Base-by-base conservation (phyloP, 768 basidiomycete genomes). In the Leccinum olivaceopallidum region DNA sequence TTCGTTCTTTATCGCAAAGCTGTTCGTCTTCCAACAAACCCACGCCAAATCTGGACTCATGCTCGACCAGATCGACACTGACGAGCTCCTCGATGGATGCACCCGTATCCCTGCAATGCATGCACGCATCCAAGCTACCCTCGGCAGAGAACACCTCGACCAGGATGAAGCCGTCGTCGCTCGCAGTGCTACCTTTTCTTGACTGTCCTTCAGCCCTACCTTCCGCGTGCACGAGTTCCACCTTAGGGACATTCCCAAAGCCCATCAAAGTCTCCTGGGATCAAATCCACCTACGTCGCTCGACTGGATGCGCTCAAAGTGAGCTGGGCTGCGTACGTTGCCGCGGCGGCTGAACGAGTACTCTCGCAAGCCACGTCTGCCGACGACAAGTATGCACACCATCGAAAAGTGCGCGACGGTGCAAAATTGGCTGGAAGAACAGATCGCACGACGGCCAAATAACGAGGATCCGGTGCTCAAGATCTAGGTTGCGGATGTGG, bases 191-290 rank as follows among this genome's bases (percentile, higher is more conserved):
- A 97, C 96, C 58, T 97, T 99, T 75, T 87, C 94, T 37, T 98
- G 96, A 95, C 28, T 97, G 36, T 94, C 93, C 81, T 89, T 97
- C 65, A 96, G 95, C 32, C 96, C 96, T 67, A 88, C 95, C 56
- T 99, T 98, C 91, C 91, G 94, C 65, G 96, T 98, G 36, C 90
- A 94, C 65, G 95, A 98, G 63, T 99, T 99, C 82, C 80, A 85
- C 30, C 8, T 32, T 32, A 9, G 30, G 30, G 30, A 32, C 30
- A 36, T 13, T 13, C 34, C 34, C 34, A 13, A 13, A 36, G 5
- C 34, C 34, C 34, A 36, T 36, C 13, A 13, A 36, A 32, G 8
- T 32, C 30, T 32, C 9, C 30, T 32, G 30, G 5, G 34, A 36
- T 36, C 34, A 36, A 36, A 2, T 36, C 5, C 67, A 65, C 81